These are phyloP conservation scores for Pseudogymnoascus sp. DNA, from an alignment of 2,329 filamentous ascomycete genomes.

Conservation along the genomic window DNA sequence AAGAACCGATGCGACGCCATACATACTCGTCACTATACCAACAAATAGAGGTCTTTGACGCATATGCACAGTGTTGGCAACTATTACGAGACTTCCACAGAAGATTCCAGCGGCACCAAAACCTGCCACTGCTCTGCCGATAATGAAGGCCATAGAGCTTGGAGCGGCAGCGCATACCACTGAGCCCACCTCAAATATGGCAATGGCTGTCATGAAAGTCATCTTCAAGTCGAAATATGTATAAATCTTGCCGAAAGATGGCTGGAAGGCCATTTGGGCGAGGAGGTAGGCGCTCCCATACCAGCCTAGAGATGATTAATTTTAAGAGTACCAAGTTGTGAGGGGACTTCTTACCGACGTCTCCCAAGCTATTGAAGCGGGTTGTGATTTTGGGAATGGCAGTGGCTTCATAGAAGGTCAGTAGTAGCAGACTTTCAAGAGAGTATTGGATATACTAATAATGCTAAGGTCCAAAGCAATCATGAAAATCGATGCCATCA, in stretches of 20 bases:
- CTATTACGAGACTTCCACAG: conserved; percentile 27
- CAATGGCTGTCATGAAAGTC: conserved; percentile 22
- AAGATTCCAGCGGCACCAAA: conserved; percentile 26
- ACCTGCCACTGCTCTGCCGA: conserved; percentile 28
- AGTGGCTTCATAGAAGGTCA: neutral
- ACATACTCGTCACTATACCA: conserved; percentile 20
- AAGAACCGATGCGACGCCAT: conserved; percentile 21
- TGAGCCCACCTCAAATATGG: conserved; percentile 28
- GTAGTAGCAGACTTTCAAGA: no score
- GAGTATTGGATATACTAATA: neutral
- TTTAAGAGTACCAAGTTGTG: neutral
- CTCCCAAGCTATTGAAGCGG: conserved; percentile 19
- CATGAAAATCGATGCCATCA: conserved; percentile 32
- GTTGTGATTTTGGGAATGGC: conserved; percentile 21
- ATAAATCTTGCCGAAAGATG: conserved; percentile 22
- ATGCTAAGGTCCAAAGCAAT: conserved; percentile 34
- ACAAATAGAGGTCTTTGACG: conserved; percentile 18
- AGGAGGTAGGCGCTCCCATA: conserved; percentile 33
- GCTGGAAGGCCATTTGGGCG: conserved; percentile 23
- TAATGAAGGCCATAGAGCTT: conserved; percentile 26
- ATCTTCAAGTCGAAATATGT: conserved; percentile 26
- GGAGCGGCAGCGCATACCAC: conserved; percentile 25
- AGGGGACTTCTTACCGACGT: conserved; percentile 11
- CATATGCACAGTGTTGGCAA: conserved; percentile 22
- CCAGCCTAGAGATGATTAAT: conserved; percentile 23